phyloP scores from a whole-genome alignment of 352 stramenopile species.

The Phytophthora pluvialis region DNA sequence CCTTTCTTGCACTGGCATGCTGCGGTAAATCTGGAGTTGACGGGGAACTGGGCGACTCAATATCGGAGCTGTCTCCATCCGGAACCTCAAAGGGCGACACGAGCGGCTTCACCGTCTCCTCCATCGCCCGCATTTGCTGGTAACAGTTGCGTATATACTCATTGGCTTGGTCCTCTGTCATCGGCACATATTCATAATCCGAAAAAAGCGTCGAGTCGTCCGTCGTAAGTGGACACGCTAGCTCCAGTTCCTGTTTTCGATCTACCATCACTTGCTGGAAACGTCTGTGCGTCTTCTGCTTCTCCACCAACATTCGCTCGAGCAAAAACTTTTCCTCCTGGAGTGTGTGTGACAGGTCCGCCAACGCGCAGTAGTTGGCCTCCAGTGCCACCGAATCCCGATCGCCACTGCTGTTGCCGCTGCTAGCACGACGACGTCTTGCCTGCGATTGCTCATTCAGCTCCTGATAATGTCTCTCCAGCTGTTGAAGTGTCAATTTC shows the following conservation, averaged over 20 bases:
- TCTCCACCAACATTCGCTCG: conserved; percentile 58
- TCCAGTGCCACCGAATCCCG: conserved; percentile 33
- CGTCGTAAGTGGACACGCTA: conserved; percentile 45
- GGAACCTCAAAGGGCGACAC: conserved; percentile 37
- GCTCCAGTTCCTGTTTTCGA: conserved; percentile 52
- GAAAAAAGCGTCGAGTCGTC: conserved; percentile 37
- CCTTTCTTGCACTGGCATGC: conserved; percentile 11
- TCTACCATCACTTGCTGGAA: conserved; percentile 63
- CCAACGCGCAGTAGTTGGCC: conserved; percentile 57
- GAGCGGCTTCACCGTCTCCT: conserved; percentile 51
- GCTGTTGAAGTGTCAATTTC: conserved; percentile 51
- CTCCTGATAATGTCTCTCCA: conserved; percentile 52
- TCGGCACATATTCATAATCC: conserved; percentile 56
- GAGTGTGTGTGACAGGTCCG: conserved; percentile 58
- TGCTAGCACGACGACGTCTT: conserved; percentile 25
- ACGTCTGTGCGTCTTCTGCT: conserved; percentile 49
- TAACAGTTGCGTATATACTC: conserved; percentile 65
- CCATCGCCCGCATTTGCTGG: conserved; percentile 57
- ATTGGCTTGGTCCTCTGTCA: conserved; percentile 62
- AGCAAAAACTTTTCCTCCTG: conserved; percentile 70
- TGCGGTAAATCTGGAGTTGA: conserved; percentile 7
- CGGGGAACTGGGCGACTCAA: conserved; percentile 21
- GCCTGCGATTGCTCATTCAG: conserved; percentile 46
- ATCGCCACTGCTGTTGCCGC: conserved; percentile 14
- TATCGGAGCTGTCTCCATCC: conserved; percentile 32